phyloP scores from a whole-genome alignment of 73 alveolate genomes.

The Uronychia binucleata region DNA sequence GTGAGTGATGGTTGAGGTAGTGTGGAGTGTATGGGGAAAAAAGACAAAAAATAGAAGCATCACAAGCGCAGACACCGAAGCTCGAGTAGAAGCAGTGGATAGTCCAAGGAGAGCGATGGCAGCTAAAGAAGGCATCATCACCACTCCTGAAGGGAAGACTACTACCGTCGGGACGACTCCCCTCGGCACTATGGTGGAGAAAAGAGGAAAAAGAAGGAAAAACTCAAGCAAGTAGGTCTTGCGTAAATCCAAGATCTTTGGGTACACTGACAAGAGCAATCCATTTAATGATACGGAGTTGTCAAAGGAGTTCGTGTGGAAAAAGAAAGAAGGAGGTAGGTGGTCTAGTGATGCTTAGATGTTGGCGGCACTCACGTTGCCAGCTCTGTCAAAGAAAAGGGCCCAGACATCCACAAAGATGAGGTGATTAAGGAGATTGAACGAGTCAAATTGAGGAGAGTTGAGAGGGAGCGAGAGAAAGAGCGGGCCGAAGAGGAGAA shows the following conservation, averaged over 20 bases:
- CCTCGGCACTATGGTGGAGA: too few species aligned
- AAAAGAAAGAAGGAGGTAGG: conserved; percentile 4
- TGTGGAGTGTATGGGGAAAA: background rate
- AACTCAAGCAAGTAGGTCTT: background rate
- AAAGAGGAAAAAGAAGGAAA: background rate
- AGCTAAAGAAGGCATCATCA: background rate
- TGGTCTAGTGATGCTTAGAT: background rate
- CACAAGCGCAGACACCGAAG: background rate
- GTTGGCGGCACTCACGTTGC: background rate
- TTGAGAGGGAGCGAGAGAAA: background rate
- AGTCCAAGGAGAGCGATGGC: background rate
- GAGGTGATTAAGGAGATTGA: background rate
- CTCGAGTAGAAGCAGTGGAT: background rate
- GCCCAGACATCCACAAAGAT: too few species aligned
- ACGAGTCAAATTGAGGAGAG: background rate
- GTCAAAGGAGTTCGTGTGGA: conserved; percentile 8
- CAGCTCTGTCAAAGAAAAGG: background rate
- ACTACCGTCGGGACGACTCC: too few species aligned
- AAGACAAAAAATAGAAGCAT: background rate
- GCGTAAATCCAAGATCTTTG: background rate
- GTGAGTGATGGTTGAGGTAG: conserved; percentile 3
- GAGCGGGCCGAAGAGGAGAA: background rate
- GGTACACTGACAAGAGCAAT: background rate
- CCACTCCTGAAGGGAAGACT: background rate
- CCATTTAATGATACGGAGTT: background rate